Conservation (phyloP, 192 early-diverging fungal species). For the Chytriomyces hyalinus region DNA sequence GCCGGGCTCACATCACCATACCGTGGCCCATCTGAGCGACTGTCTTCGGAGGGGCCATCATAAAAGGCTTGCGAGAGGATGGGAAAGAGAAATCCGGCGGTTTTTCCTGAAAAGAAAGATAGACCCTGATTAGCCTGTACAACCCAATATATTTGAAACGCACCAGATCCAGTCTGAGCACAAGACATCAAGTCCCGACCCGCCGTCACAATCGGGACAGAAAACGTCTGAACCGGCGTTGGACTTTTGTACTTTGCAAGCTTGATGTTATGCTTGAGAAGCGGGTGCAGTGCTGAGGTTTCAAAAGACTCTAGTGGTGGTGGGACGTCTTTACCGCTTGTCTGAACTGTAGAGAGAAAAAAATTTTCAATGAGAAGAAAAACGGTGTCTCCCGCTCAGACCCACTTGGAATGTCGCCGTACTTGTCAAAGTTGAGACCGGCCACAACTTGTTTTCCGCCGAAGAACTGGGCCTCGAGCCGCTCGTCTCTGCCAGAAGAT, state of each 20-base stretch:
- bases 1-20: constrained; percentile 42
- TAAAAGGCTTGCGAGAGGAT: constrained; percentile 91
- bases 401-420: constrained; percentile 87
- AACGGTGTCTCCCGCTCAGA: background rate
- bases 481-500: constrained; percentile 57
- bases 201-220: constrained; percentile 74
- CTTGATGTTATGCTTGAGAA: constrained; percentile 88
- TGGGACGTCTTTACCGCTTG: constrained; percentile 60
- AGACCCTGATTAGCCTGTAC: background rate
- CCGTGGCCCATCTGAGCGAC: constrained; percentile 29
- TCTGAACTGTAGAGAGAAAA: constrained; percentile 64
- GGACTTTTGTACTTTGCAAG: constrained; percentile 85
- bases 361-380: too few relatives aligned
- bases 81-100: constrained; percentile 96
- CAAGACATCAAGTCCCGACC: constrained; percentile 98
- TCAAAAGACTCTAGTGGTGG: constrained; percentile 65
- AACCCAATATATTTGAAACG: constrained; percentile 7
- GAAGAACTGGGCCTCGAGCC: constrained; percentile 82
- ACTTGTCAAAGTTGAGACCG: constrained; percentile 99
- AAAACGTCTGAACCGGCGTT: constrained; percentile 91
- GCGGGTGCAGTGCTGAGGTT: constrained; percentile 74
- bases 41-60: constrained; percentile 60
- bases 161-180: constrained; percentile 88
- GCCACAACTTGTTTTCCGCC: constrained; percentile 72
- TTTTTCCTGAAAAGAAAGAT: constrained; percentile 73